Percentiles rank a stretch among this genome's conserved stretches.
Evolutionary conservation across 2,329 filamentous ascomycete genomes (phyloP).

Genomic region (Metarhizium humberi): DNA sequence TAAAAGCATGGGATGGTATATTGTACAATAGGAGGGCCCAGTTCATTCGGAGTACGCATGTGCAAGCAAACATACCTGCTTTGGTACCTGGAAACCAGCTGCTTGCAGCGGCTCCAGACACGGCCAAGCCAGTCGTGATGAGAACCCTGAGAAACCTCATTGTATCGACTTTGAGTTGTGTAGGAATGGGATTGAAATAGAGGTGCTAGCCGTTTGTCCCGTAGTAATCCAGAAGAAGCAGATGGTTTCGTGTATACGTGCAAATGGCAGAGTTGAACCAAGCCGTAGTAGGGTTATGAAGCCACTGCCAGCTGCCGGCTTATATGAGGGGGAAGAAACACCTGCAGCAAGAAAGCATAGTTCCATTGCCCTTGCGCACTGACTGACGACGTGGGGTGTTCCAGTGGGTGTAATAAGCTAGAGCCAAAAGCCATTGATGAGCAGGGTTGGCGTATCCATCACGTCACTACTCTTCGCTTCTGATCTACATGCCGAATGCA

Average conservation of each 20-base stretch:
- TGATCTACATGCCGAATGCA: not conserved
- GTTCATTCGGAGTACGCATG: not conserved
- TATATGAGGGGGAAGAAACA: not conserved
- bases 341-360: too few relatives aligned
- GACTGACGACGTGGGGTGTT: not conserved
- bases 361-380: not conserved
- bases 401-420: not conserved
- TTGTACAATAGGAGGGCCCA: not conserved
- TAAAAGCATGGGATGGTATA: not conserved
- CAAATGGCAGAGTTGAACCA: not conserved
- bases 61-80: conserved; percentile 52
- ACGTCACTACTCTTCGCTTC: conserved; percentile 8
- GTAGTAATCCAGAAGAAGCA: not conserved
- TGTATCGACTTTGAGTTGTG: conserved; percentile 17
- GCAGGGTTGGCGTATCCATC: conserved; percentile 6
- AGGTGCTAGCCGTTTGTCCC: not conserved
- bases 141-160: conserved; percentile 74
- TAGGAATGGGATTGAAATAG: not conserved
- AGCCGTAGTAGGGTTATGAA: not conserved
- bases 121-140: conserved; percentile 62
- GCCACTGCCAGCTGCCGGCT: not conserved
- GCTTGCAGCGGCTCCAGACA: conserved; percentile 61
- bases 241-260: not conserved
- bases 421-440: not conserved
- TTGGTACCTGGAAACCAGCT: conserved; percentile 72